Percentiles rank a stretch among this genome's conserved stretches.
These are phyloP conservation scores for Elsinoe ampelina DNA, from an alignment of 2,329 filamentous ascomycete species.

Conservation along the genomic window DNA sequence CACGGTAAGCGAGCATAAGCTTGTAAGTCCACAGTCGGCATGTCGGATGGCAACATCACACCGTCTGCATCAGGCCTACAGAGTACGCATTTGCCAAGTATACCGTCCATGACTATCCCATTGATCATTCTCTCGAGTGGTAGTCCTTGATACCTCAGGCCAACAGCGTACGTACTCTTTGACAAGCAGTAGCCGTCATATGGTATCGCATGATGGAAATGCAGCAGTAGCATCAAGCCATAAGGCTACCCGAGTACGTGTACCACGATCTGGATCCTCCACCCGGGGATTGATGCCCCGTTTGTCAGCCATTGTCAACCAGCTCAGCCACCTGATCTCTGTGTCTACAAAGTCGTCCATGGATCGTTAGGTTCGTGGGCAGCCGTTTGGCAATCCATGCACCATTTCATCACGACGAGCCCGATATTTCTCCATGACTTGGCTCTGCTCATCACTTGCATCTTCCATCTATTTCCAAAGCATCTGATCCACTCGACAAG, in stretches of 20 bases:
- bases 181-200: background rate
- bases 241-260: background rate
- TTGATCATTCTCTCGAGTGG: too few species aligned
- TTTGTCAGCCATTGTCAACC: background rate
- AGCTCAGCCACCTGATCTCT: background rate
- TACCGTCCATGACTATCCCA: background rate
- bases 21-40: too few species aligned
- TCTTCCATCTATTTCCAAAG: background rate
- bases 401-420: background rate
- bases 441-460: background rate
- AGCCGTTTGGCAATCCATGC: background rate
- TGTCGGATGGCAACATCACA: too few species aligned
- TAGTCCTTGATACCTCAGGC: too few species aligned
- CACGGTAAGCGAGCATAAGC: background rate
- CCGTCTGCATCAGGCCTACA: background rate
- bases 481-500: background rate
- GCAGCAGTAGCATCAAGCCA: background rate
- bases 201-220: background rate
- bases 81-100: background rate
- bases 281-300: background rate
- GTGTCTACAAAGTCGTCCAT: background rate
- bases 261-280: background rate
- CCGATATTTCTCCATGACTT: background rate
- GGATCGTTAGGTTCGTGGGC: background rate
- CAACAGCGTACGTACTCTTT: background rate